Percentiles rank a stretch among this genome's conserved stretches.
Evolutionary conservation across 345 rosid genomes (phyloP).

Genomic region (Heritiera littoralis): DNA sequence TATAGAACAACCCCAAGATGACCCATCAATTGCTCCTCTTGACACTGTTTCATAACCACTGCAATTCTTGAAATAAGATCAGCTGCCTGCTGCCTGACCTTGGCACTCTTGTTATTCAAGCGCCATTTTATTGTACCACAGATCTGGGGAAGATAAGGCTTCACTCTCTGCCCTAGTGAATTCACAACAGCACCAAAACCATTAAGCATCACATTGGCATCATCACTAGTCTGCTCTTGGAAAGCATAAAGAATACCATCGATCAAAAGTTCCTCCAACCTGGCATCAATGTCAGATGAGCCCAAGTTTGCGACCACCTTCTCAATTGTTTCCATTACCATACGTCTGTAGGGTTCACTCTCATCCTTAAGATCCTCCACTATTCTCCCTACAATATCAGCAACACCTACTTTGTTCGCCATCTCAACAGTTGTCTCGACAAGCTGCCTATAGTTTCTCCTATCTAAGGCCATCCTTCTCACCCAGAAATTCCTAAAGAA

Average conservation of each 20-base stretch:
- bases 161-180: constrained; percentile 93
- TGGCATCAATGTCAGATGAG: constrained; percentile 89
- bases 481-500: constrained; percentile 95
- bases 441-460: constrained; percentile 90
- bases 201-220: constrained; percentile 98
- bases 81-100: constrained; percentile 98
- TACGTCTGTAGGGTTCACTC: constrained; percentile 88
- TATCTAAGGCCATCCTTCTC: constrained; percentile 94
- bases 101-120: constrained; percentile 98
- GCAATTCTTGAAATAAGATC: constrained; percentile 98
- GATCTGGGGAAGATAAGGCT: constrained; percentile 98
- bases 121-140: constrained; percentile 99
- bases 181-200: constrained; percentile 99
- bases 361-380: constrained; percentile 97
- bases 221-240: constrained; percentile 98
- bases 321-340: constrained; percentile 99
- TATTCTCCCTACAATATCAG: constrained; percentile 85
- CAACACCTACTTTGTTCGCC: constrained; percentile 94
- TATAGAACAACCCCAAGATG: constrained; percentile 98
- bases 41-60: constrained; percentile 98
- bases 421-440: constrained; percentile 98
- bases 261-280: constrained; percentile 93
- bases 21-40: constrained; percentile 98
- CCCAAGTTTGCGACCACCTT: constrained; percentile 95
- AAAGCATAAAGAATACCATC: constrained; percentile 98